phyloP scores from a whole-genome alignment of 2,329 filamentous ascomycete genomes.

The Sclerotinia glacialis region DNA sequence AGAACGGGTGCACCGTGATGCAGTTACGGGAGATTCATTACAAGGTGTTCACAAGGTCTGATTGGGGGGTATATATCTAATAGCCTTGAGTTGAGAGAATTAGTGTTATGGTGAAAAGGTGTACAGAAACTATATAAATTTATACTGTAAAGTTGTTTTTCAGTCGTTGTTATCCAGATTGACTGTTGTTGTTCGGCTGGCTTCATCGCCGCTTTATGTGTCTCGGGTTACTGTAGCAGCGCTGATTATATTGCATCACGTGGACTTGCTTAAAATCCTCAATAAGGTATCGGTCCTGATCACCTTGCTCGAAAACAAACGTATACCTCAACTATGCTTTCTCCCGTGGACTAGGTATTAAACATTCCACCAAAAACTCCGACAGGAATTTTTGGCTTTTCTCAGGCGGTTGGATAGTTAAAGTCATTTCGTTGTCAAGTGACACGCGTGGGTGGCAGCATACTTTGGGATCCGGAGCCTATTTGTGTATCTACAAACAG shows the following conservation, averaged over 20 bases:
- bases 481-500: conserved; percentile 5
- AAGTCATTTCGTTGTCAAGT: neutral
- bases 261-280: no score
- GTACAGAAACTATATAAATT: neutral
- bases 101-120: no score
- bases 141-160: neutral
- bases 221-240: no score
- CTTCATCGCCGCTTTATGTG: no score
- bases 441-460: neutral
- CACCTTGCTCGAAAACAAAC: no score
- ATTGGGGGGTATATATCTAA: neutral
- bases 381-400: neutral
- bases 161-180: no score
- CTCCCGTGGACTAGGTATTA: neutral
- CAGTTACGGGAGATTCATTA: neutral
- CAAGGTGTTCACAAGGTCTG: no score
- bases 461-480: neutral
- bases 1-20: neutral
- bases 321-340: neutral
- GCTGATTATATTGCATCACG: neutral
- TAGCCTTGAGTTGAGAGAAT: neutral
- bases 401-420: neutral
- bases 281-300: no score
- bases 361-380: neutral
- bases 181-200: no score